Evolutionary conservation across 768 basidiomycete species (phyloP).

Genomic region (Tephrocybe sp.): DNA sequence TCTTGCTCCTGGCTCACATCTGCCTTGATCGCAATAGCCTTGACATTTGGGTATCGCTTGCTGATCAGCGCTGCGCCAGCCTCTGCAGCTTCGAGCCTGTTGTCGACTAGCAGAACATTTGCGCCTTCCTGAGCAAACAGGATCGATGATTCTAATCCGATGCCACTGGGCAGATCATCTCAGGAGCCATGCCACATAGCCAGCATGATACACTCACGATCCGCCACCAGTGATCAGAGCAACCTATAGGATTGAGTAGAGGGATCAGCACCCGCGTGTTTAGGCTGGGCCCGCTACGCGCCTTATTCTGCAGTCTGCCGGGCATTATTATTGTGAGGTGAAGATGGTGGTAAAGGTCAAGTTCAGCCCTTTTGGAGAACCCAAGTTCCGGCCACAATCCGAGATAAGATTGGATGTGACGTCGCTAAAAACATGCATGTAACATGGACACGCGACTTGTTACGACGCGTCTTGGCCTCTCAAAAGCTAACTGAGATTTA

Average conservation of each 20-base stretch:
- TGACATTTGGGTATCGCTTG: slow-evolving; percentile 67
- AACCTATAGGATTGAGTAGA: slow-evolving; percentile 40
- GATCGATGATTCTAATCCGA: slow-evolving; percentile 94
- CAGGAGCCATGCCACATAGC: slow-evolving; percentile 7
- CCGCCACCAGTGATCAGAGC: slow-evolving; percentile 88
- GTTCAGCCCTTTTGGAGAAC: neutral
- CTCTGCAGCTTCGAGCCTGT: slow-evolving; percentile 76
- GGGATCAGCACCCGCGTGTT: neutral
- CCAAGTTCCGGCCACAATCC: slow-evolving; percentile 5
- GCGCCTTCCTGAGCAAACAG: slow-evolving; percentile 95
- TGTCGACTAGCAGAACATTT: slow-evolving; percentile 85
- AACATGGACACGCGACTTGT: slow-evolving; percentile 1
- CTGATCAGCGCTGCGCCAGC: slow-evolving; percentile 64
- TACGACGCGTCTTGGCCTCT: neutral
- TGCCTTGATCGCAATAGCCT: slow-evolving; percentile 67
- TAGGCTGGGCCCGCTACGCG: slow-evolving; percentile 18
- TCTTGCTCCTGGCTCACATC: slow-evolving; percentile 92
- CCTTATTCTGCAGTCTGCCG: slow-evolving; percentile 71
- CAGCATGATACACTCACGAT: slow-evolving; percentile 55
- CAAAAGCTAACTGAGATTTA: too few relatives aligned
- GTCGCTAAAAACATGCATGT: slow-evolving; percentile 1
- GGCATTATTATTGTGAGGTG: slow-evolving; percentile 41
- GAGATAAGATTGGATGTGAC: slow-evolving; percentile 5
- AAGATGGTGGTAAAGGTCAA: slow-evolving; percentile 9
- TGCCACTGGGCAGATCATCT: slow-evolving; percentile 61